Percentiles rank a stretch among this genome's conserved stretches.
phyloP scores from a whole-genome alignment of 371 early-diverging fungal species.

The Mucor plumbeus region DNA sequence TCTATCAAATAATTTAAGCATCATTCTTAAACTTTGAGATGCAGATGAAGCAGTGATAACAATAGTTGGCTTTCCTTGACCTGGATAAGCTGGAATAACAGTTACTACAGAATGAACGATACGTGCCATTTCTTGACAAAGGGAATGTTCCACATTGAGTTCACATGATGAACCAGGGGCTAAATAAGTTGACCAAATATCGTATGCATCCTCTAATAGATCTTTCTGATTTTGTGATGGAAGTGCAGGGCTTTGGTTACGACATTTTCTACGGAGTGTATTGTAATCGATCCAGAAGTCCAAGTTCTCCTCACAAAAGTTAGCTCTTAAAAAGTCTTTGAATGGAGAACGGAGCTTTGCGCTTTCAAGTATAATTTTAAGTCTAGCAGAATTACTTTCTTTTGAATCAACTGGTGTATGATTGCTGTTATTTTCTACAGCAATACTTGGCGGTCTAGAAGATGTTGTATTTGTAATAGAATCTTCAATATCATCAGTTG shows the following conservation, averaged over 20 bases:
- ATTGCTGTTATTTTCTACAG: constrained; percentile 10
- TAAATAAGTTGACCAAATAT: constrained; percentile 67
- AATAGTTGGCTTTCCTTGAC: constrained; percentile 40
- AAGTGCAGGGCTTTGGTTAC: constrained; percentile 42
- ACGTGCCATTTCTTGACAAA: constrained; percentile 53
- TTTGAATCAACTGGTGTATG: constrained; percentile 28
- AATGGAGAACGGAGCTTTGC: constrained; percentile 64
- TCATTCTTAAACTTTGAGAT: constrained; percentile 46
- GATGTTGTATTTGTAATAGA: background rate
- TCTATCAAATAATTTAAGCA: constrained; percentile 64
- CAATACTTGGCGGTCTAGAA: constrained; percentile 22
- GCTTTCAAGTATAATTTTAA: constrained; percentile 67
- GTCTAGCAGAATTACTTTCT: constrained; percentile 60
- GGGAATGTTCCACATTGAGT: constrained; percentile 60
- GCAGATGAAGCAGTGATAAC: constrained; percentile 46
- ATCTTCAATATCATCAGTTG: constrained; percentile 13
- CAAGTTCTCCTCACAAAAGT: constrained; percentile 77
- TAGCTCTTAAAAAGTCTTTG: constrained; percentile 66
- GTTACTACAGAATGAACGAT: constrained; percentile 53
- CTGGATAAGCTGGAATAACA: constrained; percentile 38
- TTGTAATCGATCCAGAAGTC: constrained; percentile 69
- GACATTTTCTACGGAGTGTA: constrained; percentile 43
- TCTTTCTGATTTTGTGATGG: constrained; percentile 43
- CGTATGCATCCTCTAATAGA: constrained; percentile 64
- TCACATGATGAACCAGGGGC: constrained; percentile 61